A percentile compares a stretch with the other conserved stretches of the same genome.
These are phyloP conservation scores for Ammopiptanthus mongolicus DNA, from an alignment of 306 rosid genomes.

Conservation along the genomic window DNA sequence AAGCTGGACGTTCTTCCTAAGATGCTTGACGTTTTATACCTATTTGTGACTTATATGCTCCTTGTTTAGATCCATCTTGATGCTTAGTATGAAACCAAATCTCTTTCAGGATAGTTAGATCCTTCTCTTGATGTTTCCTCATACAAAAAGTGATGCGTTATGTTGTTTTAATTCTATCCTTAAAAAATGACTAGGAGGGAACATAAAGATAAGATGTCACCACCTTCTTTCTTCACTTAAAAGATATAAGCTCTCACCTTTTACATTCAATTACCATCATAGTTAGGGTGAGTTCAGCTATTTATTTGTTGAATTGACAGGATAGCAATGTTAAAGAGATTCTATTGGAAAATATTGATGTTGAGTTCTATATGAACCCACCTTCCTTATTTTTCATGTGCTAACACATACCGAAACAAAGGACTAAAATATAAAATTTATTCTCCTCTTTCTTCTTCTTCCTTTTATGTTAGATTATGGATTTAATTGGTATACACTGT, in stretches of 20 bases:
- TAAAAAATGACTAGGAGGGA: slow-evolving; percentile 2
- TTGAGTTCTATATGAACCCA: neutral
- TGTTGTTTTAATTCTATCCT: neutral
- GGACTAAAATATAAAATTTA: neutral
- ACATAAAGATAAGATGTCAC: slow-evolving; percentile 1
- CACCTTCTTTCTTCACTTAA: neutral
- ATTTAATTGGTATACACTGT: too few relatives aligned
- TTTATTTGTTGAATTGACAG: slow-evolving; percentile 17
- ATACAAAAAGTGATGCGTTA: neutral
- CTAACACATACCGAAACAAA: neutral
- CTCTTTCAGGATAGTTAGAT: slow-evolving; percentile 12
- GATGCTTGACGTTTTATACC: neutral
- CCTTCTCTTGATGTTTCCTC: neutral
- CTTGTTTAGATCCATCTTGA: slow-evolving; percentile 8
- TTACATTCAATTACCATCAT: slow-evolving; percentile 2
- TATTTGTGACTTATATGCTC: neutral
- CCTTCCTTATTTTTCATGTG: neutral
- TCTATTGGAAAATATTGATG: neutral
- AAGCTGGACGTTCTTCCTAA: slow-evolving; percentile 36
- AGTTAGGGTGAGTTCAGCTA: neutral
- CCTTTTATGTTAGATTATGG: too few relatives aligned
- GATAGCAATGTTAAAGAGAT: neutral
- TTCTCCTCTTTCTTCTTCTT: neutral
- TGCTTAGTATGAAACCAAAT: slow-evolving; percentile 7
- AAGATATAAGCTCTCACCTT: neutral